Conservation (phyloP, 2,329 filamentous ascomycete species). For the Fusarium heterosporum region DNA sequence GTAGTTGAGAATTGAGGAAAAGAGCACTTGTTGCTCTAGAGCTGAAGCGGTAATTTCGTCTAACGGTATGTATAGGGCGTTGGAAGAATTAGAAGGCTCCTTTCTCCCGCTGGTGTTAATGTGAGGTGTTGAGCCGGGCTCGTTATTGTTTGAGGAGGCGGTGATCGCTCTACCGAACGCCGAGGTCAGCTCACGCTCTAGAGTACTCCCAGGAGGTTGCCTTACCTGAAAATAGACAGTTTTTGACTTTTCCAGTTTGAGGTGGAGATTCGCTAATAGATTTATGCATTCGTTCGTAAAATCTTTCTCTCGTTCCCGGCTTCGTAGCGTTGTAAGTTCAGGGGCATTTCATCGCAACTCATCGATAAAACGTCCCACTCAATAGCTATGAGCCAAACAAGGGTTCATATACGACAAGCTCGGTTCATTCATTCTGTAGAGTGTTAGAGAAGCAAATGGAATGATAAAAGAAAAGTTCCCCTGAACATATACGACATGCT, state of each 20-base stretch:
- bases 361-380: neutral
- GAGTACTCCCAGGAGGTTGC: neutral
- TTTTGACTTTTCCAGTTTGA: neutral
- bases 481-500: neutral
- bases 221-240: neutral
- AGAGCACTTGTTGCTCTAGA: neutral
- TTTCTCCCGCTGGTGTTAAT: neutral
- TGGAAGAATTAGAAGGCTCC: no score
- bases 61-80: no score
- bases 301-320: neutral
- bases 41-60: neutral
- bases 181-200: neutral
- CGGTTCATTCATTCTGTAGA: accelerated
- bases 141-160: neutral
- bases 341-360: neutral
- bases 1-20: neutral
- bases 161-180: neutral
- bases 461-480: neutral
- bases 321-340: neutral
- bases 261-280: neutral
- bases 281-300: neutral
- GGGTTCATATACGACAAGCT: accelerated
- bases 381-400: neutral
- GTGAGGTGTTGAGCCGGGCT: neutral
- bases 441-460: neutral